Evolutionary conservation across 257 asterid genomes (phyloP), one percentile per base, ranked within the genome.

Genomic region (Misopates orontium): DNA sequence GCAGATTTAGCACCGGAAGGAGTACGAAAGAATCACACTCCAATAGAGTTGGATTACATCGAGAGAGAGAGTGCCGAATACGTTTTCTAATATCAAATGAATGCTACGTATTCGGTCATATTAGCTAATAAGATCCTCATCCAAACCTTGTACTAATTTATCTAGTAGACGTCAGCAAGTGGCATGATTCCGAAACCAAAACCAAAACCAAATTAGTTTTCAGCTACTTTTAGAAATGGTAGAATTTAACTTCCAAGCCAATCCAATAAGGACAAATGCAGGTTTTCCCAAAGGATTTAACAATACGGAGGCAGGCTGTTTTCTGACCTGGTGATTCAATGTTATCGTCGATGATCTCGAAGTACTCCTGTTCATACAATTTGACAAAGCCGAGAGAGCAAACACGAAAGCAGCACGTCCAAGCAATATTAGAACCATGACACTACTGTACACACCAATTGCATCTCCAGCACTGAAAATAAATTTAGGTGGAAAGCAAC

Each of bases 361-460:
- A 18, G 86, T 70, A 49, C 76, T 68, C 14, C 91, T 82, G 80
- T 82, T 87, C 82, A 85, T 76, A 70, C 75, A 82, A 67, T 90
- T 93, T 40, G 98, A 82, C 42, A 93, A 66, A 25, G 78, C 88
- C 40, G 96, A 87, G 44, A 93, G 88, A 21, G 96, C 94, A 78
- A 86, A 93, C 76, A 93, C 95, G 67, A 93, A 93, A 62, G 96
- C 97, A 66, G 91, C 97, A 73, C 98, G 98, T 8, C 96, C 97
- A 32, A 87, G 79, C 69, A 90, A 39, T 67, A 86, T 76, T 66
- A 93, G 78, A 56, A 86, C 48, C 83, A 87, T 73, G 68, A 82
- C 79, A 10, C 77, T 80, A 49, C 84, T 41, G 73, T 83, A 90
- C 58, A 86, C 64, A 17, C 84, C 85, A 53, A 87, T 59, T 15